Conservation (phyloP, 2,329 filamentous ascomycete genomes). For the Aspergillus tanneri region DNA sequence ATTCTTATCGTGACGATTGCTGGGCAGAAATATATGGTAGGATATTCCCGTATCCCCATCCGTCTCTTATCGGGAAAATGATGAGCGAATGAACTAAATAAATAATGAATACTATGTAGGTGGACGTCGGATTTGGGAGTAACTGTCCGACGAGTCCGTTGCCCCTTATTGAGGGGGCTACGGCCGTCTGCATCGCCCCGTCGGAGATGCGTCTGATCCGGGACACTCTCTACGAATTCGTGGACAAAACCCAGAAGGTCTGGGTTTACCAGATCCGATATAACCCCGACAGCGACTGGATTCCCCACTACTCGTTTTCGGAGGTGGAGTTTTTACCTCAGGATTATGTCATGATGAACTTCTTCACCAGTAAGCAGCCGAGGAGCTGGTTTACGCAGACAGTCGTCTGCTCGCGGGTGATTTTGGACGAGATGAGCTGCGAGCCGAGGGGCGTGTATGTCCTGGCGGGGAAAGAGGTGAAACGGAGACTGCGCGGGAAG, state of each 20-base stretch:
- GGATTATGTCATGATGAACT: constrained; percentile 64
- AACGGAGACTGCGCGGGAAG: constrained; percentile 54
- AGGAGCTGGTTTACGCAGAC: constrained; percentile 56
- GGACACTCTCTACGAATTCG: constrained; percentile 48
- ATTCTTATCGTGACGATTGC: constrained; percentile 60
- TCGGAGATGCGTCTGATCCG: constrained; percentile 57
- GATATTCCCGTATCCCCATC: constrained; percentile 7
- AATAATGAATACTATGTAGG: constrained; percentile 23
- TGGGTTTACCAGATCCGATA: constrained; percentile 66
- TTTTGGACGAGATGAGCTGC: constrained; percentile 49
- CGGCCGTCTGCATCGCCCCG: constrained; percentile 49
- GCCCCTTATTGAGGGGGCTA: constrained; percentile 47
- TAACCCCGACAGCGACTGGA: constrained; percentile 52
- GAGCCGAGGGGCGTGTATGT: constrained; percentile 55
- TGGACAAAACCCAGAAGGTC: constrained; percentile 47
- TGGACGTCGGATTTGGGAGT: constrained; percentile 66
- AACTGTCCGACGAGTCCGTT: constrained; percentile 61
- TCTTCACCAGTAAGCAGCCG: constrained; percentile 51
- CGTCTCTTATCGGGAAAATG: constrained; percentile 1
- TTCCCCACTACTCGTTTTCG: constrained; percentile 63
- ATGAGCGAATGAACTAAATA: constrained; percentile 34
- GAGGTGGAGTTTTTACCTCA: constrained; percentile 62
- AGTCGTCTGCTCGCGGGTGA: constrained; percentile 56
- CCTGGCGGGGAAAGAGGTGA: constrained; percentile 53
- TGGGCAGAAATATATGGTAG: constrained; percentile 44